A percentile compares a stretch with the other conserved stretches of the same genome.
Evolutionary conservation across 1,139 yeast genomes (phyloP).

Genomic region (Kurtzmaniella quercitrusa): DNA sequence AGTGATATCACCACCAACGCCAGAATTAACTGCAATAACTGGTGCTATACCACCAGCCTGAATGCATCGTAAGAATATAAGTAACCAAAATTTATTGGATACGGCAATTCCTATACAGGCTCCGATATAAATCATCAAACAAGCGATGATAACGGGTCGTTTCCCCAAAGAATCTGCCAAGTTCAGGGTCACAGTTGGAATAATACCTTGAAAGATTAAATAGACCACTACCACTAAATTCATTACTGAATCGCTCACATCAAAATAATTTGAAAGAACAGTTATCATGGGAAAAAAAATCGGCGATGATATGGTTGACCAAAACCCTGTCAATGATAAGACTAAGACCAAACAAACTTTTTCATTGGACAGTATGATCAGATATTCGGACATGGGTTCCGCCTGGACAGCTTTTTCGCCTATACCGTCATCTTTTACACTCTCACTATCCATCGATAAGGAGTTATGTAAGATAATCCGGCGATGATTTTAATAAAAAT

Average conservation of each 20-base stretch:
- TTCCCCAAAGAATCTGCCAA: slow-evolving; percentile 68
- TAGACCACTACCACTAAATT: slow-evolving; percentile 71
- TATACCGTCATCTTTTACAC: neutral
- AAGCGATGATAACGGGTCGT: slow-evolving; percentile 55
- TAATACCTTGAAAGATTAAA: slow-evolving; percentile 63
- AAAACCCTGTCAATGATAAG: slow-evolving; percentile 35
- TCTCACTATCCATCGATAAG: neutral
- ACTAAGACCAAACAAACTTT: slow-evolving; percentile 17
- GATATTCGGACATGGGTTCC: slow-evolving; percentile 6
- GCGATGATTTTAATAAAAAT: neutral
- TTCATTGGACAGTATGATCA: slow-evolving; percentile 14
- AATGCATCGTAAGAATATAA: slow-evolving; percentile 27
- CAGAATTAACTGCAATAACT: slow-evolving; percentile 34
- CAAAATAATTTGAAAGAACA: slow-evolving; percentile 46
- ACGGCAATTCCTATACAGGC: slow-evolving; percentile 25
- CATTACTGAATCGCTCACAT: slow-evolving; percentile 49
- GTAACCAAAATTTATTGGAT: slow-evolving; percentile 21
- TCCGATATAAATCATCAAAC: slow-evolving; percentile 28
- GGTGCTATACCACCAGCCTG: slow-evolving; percentile 43
- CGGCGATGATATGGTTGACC: slow-evolving; percentile 66
- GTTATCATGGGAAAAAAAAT: slow-evolving; percentile 73
- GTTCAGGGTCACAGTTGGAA: slow-evolving; percentile 62
- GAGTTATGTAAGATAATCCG: neutral
- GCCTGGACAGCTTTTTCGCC: neutral
- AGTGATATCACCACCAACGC: slow-evolving; percentile 39